Evolutionary conservation across 768 basidiomycete species (phyloP).

Genomic region (Lyophyllum shimeji): DNA sequence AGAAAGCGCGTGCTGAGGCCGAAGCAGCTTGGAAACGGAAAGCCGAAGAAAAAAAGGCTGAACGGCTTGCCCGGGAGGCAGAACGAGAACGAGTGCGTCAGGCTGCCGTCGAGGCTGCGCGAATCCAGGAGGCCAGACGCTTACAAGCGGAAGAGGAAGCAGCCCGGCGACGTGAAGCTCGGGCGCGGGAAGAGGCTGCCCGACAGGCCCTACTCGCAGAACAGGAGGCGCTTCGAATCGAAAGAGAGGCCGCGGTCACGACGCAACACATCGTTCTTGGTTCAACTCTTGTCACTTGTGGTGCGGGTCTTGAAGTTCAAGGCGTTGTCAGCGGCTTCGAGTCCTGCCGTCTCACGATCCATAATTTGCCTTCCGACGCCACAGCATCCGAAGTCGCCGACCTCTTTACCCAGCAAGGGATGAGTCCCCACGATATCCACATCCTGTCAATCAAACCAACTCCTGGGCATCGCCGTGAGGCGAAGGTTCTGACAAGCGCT

Average conservation of each 20-base stretch:
- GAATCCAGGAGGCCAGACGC: conserved; percentile 1
- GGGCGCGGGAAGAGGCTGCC: conserved; percentile 6
- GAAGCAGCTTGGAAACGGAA: conserved; percentile 21
- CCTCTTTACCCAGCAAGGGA: conserved; percentile 43
- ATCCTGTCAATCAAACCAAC: conserved; percentile 30
- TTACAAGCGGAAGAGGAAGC: conserved; percentile 1
- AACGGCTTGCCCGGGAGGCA: background rate
- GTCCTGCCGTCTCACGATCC: conserved; percentile 45
- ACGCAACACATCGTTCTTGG: conserved; percentile 44
- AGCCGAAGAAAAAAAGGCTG: conserved; percentile 4
- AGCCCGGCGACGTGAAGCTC: conserved; percentile 6
- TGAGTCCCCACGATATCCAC: conserved; percentile 32
- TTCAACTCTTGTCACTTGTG: conserved; percentile 48
- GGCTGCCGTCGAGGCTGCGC: conserved; percentile 1
- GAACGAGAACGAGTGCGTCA: background rate
- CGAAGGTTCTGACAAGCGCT: conserved; percentile 41
- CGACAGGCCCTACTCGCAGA: conserved; percentile 9
- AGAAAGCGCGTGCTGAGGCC: background rate
- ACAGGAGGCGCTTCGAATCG: conserved; percentile 12
- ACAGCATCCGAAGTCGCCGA: conserved; percentile 38
- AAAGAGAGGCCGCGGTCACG: conserved; percentile 41
- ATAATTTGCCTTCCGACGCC: conserved; percentile 42
- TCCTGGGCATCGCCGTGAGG: conserved; percentile 31
- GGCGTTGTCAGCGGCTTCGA: conserved; percentile 51
- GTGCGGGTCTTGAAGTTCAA: conserved; percentile 47